phyloP scores from a whole-genome alignment of 768 basidiomycete species.

The Rhizopogon salebrosus region DNA sequence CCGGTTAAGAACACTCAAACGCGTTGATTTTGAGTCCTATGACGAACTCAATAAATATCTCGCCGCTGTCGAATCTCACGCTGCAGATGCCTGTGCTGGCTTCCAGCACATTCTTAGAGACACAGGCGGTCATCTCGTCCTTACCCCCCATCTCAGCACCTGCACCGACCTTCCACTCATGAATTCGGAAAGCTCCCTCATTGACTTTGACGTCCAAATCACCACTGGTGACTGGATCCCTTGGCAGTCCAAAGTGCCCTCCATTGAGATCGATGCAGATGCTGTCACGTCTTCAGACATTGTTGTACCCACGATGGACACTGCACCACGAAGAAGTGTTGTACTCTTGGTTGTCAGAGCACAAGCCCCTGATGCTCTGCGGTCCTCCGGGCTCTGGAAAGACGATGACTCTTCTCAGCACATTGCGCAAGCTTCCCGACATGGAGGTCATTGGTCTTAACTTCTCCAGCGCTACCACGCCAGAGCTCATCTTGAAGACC shows the following conservation, averaged over 20 bases:
- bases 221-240: slow-evolving; percentile 80
- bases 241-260: slow-evolving; percentile 91
- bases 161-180: slow-evolving; percentile 85
- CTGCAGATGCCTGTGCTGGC: too few relatives aligned
- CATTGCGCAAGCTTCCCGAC: slow-evolving; percentile 93
- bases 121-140: too few relatives aligned
- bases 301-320: slow-evolving; percentile 97
- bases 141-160: too few relatives aligned
- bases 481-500: slow-evolving; percentile 96
- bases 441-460: slow-evolving; percentile 99
- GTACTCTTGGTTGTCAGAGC: slow-evolving; percentile 98
- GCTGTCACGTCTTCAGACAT: slow-evolving; percentile 93
- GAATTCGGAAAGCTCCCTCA: slow-evolving; percentile 71
- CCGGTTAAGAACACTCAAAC: slow-evolving; percentile 37
- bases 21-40: slow-evolving; percentile 45
- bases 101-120: too few relatives aligned
- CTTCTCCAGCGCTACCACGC: slow-evolving; percentile 98
- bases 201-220: slow-evolving; percentile 94
- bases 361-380: slow-evolving; percentile 96
- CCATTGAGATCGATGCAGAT: slow-evolving; percentile 95
- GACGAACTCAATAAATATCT: slow-evolving; percentile 45
- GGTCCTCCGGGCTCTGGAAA: slow-evolving; percentile 99
- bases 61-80: slow-evolving; percentile 36
- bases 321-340: slow-evolving; percentile 96
- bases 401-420: slow-evolving; percentile 99